phyloP scores from a whole-genome alignment of 257 asterid genomes.

The Solanum appendiculatum region DNA sequence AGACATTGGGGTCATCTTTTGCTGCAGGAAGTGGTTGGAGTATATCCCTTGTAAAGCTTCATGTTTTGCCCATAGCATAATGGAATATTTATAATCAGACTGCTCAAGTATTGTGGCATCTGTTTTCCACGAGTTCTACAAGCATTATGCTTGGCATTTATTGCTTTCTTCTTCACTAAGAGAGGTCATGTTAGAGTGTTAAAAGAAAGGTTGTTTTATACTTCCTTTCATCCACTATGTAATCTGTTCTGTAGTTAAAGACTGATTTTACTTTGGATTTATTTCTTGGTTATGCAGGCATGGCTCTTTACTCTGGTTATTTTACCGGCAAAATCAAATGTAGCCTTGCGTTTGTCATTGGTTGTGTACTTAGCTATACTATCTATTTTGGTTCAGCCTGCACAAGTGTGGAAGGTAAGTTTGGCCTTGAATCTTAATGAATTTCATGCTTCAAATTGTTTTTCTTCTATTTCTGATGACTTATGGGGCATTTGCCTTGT shows the following conservation, averaged over 20 bases:
- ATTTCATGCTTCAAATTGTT: neutral
- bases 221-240: neutral
- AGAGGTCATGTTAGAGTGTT: neutral
- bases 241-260: neutral
- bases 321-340: slow-evolving; percentile 71
- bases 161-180: neutral
- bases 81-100: neutral
- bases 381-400: slow-evolving; percentile 70
- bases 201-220: neutral
- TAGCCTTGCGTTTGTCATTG: slow-evolving; percentile 51
- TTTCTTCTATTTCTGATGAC: neutral
- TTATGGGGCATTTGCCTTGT: neutral
- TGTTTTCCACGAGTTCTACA: neutral
- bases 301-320: slow-evolving; percentile 85
- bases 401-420: slow-evolving; percentile 84
- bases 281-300: slow-evolving; percentile 39
- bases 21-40: neutral
- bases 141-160: neutral
- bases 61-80: neutral
- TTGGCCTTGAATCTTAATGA: neutral
- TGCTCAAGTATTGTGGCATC: neutral
- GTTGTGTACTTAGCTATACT: slow-evolving; percentile 51
- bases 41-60: neutral
- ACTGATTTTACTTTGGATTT: neutral
- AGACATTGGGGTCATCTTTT: neutral